Percentiles rank a stretch among this genome's conserved stretches.
Conservation (phyloP, 805 yeast species). For the Pichia californica region DNA sequence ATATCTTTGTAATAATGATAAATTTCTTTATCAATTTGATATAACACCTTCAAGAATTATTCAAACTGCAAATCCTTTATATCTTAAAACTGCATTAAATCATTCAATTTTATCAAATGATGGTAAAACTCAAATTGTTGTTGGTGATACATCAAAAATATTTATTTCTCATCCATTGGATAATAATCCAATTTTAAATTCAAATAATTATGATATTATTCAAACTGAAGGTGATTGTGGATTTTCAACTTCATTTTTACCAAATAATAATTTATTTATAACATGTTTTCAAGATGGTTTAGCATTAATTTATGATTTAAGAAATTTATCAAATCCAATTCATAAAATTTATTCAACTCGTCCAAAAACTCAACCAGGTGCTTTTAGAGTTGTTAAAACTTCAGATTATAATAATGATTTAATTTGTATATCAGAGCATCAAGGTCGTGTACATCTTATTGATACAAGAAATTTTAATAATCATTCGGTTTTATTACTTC, state of each 20-base stretch:
- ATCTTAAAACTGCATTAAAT: conserved; percentile 64
- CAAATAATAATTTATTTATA: conserved; percentile 69
- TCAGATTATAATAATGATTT: conserved; percentile 68
- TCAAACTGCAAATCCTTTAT: conserved; percentile 30
- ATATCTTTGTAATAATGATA: conserved; percentile 80
- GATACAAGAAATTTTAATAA: conserved; percentile 69
- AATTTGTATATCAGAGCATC: conserved; percentile 73
- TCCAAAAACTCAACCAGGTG: conserved; percentile 37
- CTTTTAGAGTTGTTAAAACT: conserved; percentile 41
- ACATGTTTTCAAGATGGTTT: conserved; percentile 84
- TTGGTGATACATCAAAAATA: conserved; percentile 73
- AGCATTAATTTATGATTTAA: conserved; percentile 67
- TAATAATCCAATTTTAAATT: background rate
- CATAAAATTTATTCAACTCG: conserved; percentile 56
- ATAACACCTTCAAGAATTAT: conserved; percentile 41
- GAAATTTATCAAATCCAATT: conserved; percentile 52
- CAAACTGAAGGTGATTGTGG: conserved; percentile 68
- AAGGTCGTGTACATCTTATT: conserved; percentile 77
- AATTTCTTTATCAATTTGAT: conserved; percentile 58
- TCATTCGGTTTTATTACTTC: conserved; percentile 71
- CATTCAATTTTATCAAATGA: conserved; percentile 68
- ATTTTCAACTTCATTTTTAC: conserved; percentile 72
- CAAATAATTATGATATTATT: conserved; percentile 21
- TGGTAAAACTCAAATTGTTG: conserved; percentile 48
- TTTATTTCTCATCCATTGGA: conserved; percentile 45